A percentile compares a stretch with the other conserved stretches of the same genome.
phyloP scores from a whole-genome alignment of 257 asterid species.

The Nicotiana knightiana region DNA sequence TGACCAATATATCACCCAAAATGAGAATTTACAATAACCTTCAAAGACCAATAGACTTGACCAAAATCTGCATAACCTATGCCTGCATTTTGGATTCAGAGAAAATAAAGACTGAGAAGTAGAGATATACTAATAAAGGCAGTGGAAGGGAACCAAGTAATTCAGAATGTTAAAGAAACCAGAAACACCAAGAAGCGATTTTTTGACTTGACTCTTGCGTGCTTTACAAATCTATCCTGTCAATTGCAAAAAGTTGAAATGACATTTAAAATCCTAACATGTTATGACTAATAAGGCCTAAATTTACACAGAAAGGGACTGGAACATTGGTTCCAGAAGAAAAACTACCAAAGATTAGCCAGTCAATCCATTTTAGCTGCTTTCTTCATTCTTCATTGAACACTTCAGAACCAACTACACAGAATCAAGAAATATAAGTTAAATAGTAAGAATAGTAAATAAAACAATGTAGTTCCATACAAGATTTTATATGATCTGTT shows the following conservation, averaged over 20 bases:
- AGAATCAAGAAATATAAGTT: background rate
- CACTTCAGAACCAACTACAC: constrained; percentile 7
- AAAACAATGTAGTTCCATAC: background rate
- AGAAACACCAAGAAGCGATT: constrained; percentile 2
- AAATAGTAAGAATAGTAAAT: background rate
- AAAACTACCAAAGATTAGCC: constrained; percentile 8
- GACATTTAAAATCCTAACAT: background rate
- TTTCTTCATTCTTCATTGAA: background rate
- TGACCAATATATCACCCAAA: background rate
- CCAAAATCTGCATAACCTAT: constrained; percentile 5
- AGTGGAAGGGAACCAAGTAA: background rate
- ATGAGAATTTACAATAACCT: constrained; percentile 1
- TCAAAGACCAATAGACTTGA: background rate
- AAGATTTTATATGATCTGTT: background rate
- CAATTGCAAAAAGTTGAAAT: constrained; percentile 13
- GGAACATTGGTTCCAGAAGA: background rate
- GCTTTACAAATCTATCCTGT: constrained; percentile 13
- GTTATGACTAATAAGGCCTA: background rate
- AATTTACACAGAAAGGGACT: background rate
- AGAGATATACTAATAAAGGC: background rate
- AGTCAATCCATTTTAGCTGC: constrained; percentile 1
- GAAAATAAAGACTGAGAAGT: background rate
- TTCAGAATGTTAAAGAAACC: background rate
- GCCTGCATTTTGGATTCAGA: constrained; percentile 10
- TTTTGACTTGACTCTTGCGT: constrained; percentile 11